Evolutionary conservation across 768 basidiomycete species (phyloP), one percentile per base, ranked within the genome.

Genomic region (Bullera alba): DNA sequence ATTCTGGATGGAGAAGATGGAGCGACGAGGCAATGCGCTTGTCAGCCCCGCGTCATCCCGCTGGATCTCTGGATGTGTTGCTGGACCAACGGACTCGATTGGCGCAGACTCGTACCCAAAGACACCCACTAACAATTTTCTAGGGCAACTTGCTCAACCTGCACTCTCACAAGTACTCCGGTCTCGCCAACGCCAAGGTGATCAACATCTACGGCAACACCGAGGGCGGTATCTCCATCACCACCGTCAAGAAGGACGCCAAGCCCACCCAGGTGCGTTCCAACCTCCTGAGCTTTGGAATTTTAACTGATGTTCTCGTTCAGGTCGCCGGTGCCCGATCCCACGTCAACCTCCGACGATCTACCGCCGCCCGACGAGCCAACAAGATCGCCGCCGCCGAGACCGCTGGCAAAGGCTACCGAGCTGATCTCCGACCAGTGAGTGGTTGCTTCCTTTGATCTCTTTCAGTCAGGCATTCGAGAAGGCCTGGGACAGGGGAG

Each of bases 81-180:
- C 32, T 8, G 32, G 16, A 34, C 8, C 8, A 16, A 15, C 21
- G 38, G 38, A 41, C 8, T 41, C 10, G 29, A 50, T 10, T 12
- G 49, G 41, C 21, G 21, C 25, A 12, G 25, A 34, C 32, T 34
- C 32, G 38, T 34, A 30, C 15, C 25, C 6, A 25, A 5, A 17
- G 44, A 46, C 5, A 8, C 12, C 7, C 8, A 29, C 37, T 46
- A 15, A 48, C 50, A 16, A 27, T 21, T 14, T 37, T 22, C 6
- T 50, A 50, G 87, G 89, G 86, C 61, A 71, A 71, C 67, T 81
- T 90, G 73, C 77, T 79, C 53, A 90, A 86, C 77, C 64, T 88
- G 60, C 85, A 91, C 78, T 91, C 89, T n/a, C 79, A 80, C 79
- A 93, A 92, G 72, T 90, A 80, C 79, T 93, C 89, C 53, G 88